These are phyloP conservation scores for Ceratopteris richardii DNA, from an alignment of 75 land plant genomes.

Conservation along the genomic window DNA sequence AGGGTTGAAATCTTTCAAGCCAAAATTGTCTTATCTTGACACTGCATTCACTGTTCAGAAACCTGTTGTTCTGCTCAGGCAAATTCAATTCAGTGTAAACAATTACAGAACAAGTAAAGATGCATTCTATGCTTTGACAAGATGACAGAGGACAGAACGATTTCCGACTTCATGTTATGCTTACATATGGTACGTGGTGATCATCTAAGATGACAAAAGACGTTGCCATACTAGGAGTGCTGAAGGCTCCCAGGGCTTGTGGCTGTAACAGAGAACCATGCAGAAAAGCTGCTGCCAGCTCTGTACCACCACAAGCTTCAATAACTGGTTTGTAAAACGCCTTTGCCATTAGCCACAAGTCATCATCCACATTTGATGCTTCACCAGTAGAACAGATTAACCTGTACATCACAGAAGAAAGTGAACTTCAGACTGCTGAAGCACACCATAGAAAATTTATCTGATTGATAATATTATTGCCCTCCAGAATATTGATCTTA, in stretches of 20 bases:
- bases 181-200: constrained; percentile 63
- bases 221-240: constrained; percentile 65
- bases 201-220: constrained; percentile 77
- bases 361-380: constrained; percentile 81
- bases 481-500: too few species aligned
- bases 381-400: constrained; percentile 76
- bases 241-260: constrained; percentile 83
- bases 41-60: too few species aligned
- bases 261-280: constrained; percentile 68
- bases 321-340: constrained; percentile 66
- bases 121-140: too few species aligned
- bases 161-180: constrained; percentile 10
- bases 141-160: too few species aligned
- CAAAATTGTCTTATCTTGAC: too few species aligned
- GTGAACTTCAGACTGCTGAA: too few species aligned
- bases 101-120: too few species aligned
- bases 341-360: constrained; percentile 83
- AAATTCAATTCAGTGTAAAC: too few species aligned
- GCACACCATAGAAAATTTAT: too few species aligned
- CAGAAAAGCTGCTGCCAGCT: constrained; percentile 64
- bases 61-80: too few species aligned
- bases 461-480: too few species aligned
- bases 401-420: constrained; percentile 47
- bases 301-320: constrained; percentile 95
- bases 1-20: too few species aligned